phyloP scores from a whole-genome alignment of 148 eudicot species.

The Persicaria tinctoria region DNA sequence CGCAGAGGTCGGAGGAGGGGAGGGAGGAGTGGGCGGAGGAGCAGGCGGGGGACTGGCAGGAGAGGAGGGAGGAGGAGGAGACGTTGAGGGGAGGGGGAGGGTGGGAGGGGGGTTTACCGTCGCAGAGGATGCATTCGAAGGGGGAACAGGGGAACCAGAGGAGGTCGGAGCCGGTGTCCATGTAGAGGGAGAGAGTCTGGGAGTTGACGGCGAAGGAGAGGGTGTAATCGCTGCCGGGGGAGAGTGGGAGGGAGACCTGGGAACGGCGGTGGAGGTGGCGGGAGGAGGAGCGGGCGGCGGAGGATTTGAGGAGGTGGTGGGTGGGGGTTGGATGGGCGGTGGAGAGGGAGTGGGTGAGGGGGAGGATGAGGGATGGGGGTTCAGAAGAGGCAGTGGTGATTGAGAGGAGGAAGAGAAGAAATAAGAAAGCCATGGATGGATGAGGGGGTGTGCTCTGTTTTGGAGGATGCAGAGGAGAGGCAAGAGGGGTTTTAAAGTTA shows the following conservation, averaged over 20 bases:
- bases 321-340: slow-evolving; percentile 28
- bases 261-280: slow-evolving; percentile 25
- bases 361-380: slow-evolving; percentile 21
- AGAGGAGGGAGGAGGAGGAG: slow-evolving; percentile 28
- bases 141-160: slow-evolving; percentile 90
- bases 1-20: slow-evolving; percentile 75
- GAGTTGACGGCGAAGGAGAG: slow-evolving; percentile 53
- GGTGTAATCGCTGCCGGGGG: slow-evolving; percentile 79
- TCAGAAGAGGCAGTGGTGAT: too few species aligned
- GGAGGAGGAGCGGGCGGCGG: slow-evolving; percentile 46
- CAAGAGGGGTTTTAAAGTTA: neutral
- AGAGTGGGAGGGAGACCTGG: slow-evolving; percentile 72
- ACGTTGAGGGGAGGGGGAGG: slow-evolving; percentile 43
- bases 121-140: slow-evolving; percentile 76
- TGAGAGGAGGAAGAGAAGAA: neutral
- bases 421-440: neutral
- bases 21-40: slow-evolving; percentile 59
- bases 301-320: slow-evolving; percentile 72
- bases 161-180: slow-evolving; percentile 91
- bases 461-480: neutral
- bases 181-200: slow-evolving; percentile 60
- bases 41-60: slow-evolving; percentile 77
- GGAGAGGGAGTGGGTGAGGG: slow-evolving; percentile 59
- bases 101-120: slow-evolving; percentile 43
- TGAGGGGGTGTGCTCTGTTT: neutral